phyloP scores from a whole-genome alignment of 2,329 filamentous ascomycete genomes.

The Fusarium cicatricum region DNA sequence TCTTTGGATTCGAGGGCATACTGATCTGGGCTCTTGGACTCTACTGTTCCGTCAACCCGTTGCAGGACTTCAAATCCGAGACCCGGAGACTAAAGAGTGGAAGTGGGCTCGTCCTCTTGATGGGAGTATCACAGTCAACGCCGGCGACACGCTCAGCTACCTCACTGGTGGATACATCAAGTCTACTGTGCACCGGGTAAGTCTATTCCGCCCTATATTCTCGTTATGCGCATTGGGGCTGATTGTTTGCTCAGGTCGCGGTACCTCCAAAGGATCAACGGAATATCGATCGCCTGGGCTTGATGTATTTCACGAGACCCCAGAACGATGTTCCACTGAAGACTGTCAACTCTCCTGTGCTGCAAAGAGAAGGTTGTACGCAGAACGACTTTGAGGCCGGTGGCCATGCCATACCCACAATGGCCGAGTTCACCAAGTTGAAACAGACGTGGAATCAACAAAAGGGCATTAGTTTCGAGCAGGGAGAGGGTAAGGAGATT shows the following conservation, averaged over 20 bases:
- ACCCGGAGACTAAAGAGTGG: constrained; percentile 53
- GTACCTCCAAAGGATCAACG: constrained; percentile 17
- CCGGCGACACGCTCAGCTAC: constrained; percentile 57
- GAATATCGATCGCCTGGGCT: constrained; percentile 14
- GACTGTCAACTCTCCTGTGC: constrained; percentile 48
- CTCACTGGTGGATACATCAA: constrained; percentile 57
- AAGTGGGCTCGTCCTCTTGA: constrained; percentile 57
- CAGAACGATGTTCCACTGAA: constrained; percentile 48
- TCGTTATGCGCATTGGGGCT: too few species aligned
- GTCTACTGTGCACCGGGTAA: constrained; percentile 49
- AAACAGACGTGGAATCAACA: constrained; percentile 48
- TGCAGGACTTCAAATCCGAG: constrained; percentile 61
- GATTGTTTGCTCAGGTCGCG: not conserved
- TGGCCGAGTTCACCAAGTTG: constrained; percentile 47
- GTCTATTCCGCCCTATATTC: too few species aligned
- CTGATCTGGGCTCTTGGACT: constrained; percentile 63
- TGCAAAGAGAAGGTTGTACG: constrained; percentile 44
- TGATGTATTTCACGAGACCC: constrained; percentile 52
- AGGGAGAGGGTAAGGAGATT: too few species aligned
- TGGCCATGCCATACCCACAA: constrained; percentile 42
- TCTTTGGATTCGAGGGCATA: constrained; percentile 47
- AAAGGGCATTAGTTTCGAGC: constrained; percentile 24
- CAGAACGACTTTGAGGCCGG: constrained; percentile 49
- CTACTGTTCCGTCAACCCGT: constrained; percentile 67
- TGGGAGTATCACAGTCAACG: constrained; percentile 60